Evolutionary conservation across 352 stramenopile species (phyloP), one percentile per base, ranked within the genome.

Genomic region (Pythium diclinum): DNA sequence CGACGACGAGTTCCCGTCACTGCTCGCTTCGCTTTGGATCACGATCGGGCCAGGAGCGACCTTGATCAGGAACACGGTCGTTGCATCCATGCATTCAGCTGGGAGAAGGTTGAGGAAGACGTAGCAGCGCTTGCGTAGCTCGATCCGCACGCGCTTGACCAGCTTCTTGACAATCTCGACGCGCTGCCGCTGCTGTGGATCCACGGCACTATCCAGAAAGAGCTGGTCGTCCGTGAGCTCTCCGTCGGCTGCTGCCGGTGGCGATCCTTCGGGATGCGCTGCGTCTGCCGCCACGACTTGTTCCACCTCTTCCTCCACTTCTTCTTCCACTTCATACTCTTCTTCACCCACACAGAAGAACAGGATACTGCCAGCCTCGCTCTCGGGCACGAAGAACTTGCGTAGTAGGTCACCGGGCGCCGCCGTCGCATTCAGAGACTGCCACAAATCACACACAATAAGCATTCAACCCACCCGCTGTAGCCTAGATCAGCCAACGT

Each of bases 1-100:
- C 10, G n/a, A 51, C 3, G 54, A 59, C n/a, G 38, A 53, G 28
- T 16, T 40, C 6, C 30, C 57, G 21, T 85, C 71, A 2, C 63
- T 69, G 42, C 23, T 61, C 2, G 67, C 56, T 3, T 69, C 40
- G 5, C 51, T 75, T 14, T 83, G 59, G 16, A 89, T 59, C 3
- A 71, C 62, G 23, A 94, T 76, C 7, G 77, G 74, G 0, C 84
- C 85, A 0, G 81, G 19, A 0, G 69, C 69, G 16, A 90, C 76
- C 49, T 95, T 95, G 70, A 94, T 87, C 47, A 95, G 70, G 54
- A 95, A 95, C 5, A 95, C 75, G 9, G 77, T 89, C 1, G 80
- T 75, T 0, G 78, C 73, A 33, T 91, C 80, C 6, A 85, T 77
- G 9, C 73, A 88, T 19, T 89, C 77, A 3, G 68, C 68, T 17